Conservation (phyloP, 768 basidiomycete species). For the Strobilomyces dryophilus region DNA sequence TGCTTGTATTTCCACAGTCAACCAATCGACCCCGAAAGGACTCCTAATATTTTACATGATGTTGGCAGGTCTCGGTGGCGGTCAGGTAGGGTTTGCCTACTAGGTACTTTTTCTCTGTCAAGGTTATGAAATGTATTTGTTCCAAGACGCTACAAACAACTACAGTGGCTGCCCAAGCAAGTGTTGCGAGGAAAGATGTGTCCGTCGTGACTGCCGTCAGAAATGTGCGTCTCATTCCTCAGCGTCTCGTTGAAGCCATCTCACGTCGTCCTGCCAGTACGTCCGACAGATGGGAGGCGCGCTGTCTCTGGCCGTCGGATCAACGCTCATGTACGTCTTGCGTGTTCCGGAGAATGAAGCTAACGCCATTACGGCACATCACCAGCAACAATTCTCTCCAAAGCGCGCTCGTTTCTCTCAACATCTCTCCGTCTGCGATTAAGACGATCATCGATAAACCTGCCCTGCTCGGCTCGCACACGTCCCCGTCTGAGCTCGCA, state of each 20-base stretch:
- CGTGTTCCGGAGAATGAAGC: background rate
- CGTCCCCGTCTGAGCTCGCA: background rate
- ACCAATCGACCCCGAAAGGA: background rate
- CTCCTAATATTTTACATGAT: background rate
- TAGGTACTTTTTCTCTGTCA: background rate
- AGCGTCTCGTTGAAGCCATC: too few relatives aligned
- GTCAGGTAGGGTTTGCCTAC: background rate
- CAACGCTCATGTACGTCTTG: background rate
- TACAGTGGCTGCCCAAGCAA: background rate
- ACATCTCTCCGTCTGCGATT: background rate
- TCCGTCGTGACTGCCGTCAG: background rate
- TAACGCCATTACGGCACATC: background rate
- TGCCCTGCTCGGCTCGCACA: background rate
- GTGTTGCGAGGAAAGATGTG: background rate
- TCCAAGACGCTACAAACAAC: background rate
- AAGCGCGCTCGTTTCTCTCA: background rate
- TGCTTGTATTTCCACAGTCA: background rate
- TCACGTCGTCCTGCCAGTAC: background rate
- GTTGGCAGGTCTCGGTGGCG: background rate
- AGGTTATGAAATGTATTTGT: background rate
- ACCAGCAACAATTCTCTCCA: background rate
- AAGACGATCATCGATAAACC: background rate
- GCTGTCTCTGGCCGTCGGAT: background rate
- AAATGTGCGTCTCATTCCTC: background rate
- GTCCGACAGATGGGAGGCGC: background rate